Percentiles rank a stretch among this genome's conserved stretches.
Evolutionary conservation across 805 yeast genomes (phyloP).

Genomic region (Priceomyces melissophilus): DNA sequence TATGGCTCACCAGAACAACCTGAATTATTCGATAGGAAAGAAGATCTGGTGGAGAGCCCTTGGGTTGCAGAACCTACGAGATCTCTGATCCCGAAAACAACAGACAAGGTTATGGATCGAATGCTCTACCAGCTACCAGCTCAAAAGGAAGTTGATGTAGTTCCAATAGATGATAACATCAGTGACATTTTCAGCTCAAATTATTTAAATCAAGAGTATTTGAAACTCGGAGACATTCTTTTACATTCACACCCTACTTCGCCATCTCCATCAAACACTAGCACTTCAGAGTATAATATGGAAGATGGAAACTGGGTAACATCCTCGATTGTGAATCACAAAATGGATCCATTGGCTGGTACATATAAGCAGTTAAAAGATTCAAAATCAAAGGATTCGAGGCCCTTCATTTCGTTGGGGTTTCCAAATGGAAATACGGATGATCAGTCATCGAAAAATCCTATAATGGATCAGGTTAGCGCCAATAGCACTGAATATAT

Average conservation of each 20-base stretch:
- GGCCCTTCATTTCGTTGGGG: conserved; percentile 43
- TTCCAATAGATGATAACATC: conserved; percentile 5
- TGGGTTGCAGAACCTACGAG: neutral
- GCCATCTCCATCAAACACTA: conserved; percentile 36
- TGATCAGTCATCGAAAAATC: conserved; percentile 6
- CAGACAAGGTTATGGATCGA: conserved; percentile 24
- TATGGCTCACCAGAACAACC: neutral
- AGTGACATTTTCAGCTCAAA: conserved; percentile 34
- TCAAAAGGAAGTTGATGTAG: conserved; percentile 3
- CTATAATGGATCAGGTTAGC: conserved; percentile 4
- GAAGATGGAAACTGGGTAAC: conserved; percentile 1
- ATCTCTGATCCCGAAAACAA: conserved; percentile 23
- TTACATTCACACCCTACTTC: conserved; percentile 37
- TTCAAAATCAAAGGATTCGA: conserved; percentile 19
- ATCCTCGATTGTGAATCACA: neutral
- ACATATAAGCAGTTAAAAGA: neutral
- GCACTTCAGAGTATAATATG: conserved; percentile 13
- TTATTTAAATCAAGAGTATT: conserved; percentile 49
- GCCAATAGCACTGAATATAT: conserved; percentile 39
- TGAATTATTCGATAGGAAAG: too few relatives aligned
- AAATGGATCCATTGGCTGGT: neutral
- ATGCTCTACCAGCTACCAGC: conserved; percentile 13
- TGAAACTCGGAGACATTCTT: conserved; percentile 48
- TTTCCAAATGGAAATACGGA: conserved; percentile 7
- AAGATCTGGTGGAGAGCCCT: too few relatives aligned